Percentiles rank a stretch among this genome's conserved stretches.
phyloP scores from a whole-genome alignment of 2,329 filamentous ascomycete species.

The Albifimbria verrucaria region DNA sequence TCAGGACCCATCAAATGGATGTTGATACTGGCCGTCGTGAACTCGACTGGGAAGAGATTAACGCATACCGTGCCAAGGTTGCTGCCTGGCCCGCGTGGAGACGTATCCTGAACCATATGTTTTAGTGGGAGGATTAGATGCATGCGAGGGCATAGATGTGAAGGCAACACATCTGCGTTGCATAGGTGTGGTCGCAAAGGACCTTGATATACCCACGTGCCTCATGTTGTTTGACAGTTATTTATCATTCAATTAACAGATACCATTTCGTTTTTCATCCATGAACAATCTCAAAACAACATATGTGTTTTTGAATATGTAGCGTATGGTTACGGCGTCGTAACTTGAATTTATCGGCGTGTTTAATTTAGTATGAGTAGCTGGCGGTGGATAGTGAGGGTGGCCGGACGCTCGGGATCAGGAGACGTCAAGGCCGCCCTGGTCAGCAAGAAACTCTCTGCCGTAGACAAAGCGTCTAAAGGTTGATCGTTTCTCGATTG shows the following conservation, averaged over 20 bases:
- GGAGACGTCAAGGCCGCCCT: no score
- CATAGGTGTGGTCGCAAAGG: not conserved
- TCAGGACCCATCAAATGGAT: conserved; percentile 59
- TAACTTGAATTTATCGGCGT: no score
- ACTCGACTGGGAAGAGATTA: conserved; percentile 63
- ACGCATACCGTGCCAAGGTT: conserved; percentile 48
- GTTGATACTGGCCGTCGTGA: conserved; percentile 64
- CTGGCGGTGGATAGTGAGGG: no score
- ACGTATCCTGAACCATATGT: conserved; percentile 32
- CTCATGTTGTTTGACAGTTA: not conserved
- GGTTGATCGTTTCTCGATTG: no score
- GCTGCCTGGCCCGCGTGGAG: conserved; percentile 51
- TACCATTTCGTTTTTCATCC: no score
- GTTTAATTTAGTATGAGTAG: no score
- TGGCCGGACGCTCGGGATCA: no score
- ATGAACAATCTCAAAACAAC: no score
- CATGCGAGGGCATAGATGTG: not conserved
- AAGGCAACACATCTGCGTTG: not conserved
- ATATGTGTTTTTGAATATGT: no score
- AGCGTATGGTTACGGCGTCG: no score
- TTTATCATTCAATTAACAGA: not conserved
- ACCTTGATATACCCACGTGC: not conserved
- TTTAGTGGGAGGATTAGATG: conserved; percentile 21
- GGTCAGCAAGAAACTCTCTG: no score
- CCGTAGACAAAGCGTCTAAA: no score